Percentiles rank a stretch among this genome's conserved stretches.
phyloP scores from a whole-genome alignment of 2,329 filamentous ascomycete species.

The Cylindrodendrum hubeiense region DNA sequence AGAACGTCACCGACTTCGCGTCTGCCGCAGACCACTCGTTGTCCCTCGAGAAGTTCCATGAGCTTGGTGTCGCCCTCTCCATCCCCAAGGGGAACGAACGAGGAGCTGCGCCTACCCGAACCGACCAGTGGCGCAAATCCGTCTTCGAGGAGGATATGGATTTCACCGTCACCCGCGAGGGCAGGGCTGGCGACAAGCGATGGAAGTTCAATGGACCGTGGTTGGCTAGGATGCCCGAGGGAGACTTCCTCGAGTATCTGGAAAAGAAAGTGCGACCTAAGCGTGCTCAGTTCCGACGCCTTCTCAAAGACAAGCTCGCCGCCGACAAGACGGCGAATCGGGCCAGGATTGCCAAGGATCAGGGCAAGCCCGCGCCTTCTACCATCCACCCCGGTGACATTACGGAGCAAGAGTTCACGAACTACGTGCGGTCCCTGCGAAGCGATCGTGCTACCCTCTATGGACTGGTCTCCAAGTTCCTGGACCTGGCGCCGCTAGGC shows the following conservation, averaged over 20 bases:
- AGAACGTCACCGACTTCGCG: slow-evolving; percentile 90
- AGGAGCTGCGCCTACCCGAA: slow-evolving; percentile 28
- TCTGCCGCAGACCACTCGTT: slow-evolving; percentile 85
- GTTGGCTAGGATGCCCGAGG: slow-evolving; percentile 72
- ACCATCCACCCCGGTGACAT: slow-evolving; percentile 53
- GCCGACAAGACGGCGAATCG: slow-evolving; percentile 57
- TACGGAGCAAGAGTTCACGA: slow-evolving; percentile 62
- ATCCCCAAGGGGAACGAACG: slow-evolving; percentile 54
- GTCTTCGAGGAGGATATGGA: slow-evolving; percentile 72
- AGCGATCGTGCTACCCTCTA: slow-evolving; percentile 64
- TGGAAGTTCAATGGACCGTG: slow-evolving; percentile 78
- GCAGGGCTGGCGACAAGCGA: slow-evolving; percentile 59
- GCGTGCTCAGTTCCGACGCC: slow-evolving; percentile 66
- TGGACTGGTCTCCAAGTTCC: slow-evolving; percentile 68
- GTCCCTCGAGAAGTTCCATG: slow-evolving; percentile 87
- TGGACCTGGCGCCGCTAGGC: slow-evolving; percentile 70
- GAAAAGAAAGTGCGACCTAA: slow-evolving; percentile 64
- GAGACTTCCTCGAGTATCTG: slow-evolving; percentile 70
- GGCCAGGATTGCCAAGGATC: slow-evolving; percentile 54
- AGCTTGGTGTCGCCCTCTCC: slow-evolving; percentile 80
- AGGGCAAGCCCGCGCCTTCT: slow-evolving; percentile 47
- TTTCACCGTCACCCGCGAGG: slow-evolving; percentile 58
- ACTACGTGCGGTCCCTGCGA: slow-evolving; percentile 66
- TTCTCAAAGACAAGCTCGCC: slow-evolving; percentile 64
- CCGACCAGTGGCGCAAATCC: slow-evolving; percentile 55